Conservation (phyloP, 2,329 filamentous ascomycete species). For the Didymella lethalis region DNA sequence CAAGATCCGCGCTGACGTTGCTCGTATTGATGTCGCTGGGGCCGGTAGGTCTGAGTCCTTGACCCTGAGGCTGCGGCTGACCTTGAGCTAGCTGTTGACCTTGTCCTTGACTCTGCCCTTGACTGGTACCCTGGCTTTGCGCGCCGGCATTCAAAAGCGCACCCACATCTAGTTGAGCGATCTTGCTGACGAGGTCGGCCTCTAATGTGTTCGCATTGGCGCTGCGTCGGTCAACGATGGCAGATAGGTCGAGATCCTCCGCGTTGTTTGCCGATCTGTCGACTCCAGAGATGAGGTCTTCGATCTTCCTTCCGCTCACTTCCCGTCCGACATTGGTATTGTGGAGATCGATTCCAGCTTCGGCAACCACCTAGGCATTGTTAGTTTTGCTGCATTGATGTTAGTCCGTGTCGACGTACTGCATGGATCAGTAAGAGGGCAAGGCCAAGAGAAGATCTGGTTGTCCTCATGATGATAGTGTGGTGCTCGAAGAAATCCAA, state of each 20-base stretch:
- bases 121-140: conserved; percentile 22
- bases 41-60: conserved; percentile 13
- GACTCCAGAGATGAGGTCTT: conserved; percentile 38
- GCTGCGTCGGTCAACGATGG: conserved; percentile 18
- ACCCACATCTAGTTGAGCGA: conserved; percentile 30
- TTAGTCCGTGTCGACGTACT: conserved; percentile 31
- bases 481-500: not conserved
- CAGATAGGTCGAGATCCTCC: conserved; percentile 24
- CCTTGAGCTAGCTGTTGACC: conserved; percentile 13
- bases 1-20: conserved; percentile 26
- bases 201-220: conserved; percentile 22
- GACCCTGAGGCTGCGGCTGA: conserved; percentile 12
- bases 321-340: conserved; percentile 31
- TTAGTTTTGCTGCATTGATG: conserved; percentile 27
- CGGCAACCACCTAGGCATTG: conserved; percentile 31
- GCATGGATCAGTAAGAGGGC: conserved; percentile 41
- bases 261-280: conserved; percentile 26
- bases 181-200: conserved; percentile 24
- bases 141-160: conserved; percentile 31
- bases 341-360: conserved; percentile 39
- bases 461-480: conserved; percentile 40
- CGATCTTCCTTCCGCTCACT: conserved; percentile 35
- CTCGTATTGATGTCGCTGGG: conserved; percentile 22
- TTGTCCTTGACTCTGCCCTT: conserved; percentile 11
- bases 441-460: conserved; percentile 34